These are phyloP conservation scores for Stagonosporopsis vannaccii DNA, from an alignment of 2,329 filamentous ascomycete genomes.

Conservation along the genomic window DNA sequence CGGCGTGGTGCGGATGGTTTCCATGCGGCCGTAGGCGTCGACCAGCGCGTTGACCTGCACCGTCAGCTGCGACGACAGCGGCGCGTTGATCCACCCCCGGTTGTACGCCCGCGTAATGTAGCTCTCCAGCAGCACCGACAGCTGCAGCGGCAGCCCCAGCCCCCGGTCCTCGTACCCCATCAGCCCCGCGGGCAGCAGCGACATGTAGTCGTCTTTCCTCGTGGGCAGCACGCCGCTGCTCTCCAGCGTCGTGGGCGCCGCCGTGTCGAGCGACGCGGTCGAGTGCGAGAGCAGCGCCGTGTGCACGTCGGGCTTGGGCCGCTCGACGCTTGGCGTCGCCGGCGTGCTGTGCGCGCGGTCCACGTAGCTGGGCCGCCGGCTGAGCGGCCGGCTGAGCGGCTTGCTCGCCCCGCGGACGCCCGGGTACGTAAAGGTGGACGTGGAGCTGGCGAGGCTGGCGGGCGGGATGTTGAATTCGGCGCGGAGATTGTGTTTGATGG, in stretches of 20 bases:
- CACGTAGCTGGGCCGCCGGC: constrained; percentile 38
- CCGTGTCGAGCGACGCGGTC: constrained; percentile 24
- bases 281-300: constrained; percentile 31
- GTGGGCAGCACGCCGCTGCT: constrained; percentile 42
- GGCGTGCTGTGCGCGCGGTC: constrained; percentile 24
- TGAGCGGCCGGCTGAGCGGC: constrained; percentile 19
- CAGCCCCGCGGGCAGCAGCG: constrained; percentile 59
- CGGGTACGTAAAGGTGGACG: constrained; percentile 10
- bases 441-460: constrained; percentile 36
- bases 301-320: constrained; percentile 12
- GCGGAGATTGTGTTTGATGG: constrained; percentile 69
- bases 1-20: constrained; percentile 70
- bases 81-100: constrained; percentile 66
- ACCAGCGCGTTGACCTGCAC: constrained; percentile 64
- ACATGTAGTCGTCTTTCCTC: constrained; percentile 58
- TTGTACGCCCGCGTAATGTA: constrained; percentile 66
- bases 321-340: constrained; percentile 13
- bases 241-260: constrained; percentile 16
- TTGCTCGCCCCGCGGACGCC: constrained; percentile 20
- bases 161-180: constrained; percentile 65
- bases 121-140: constrained; percentile 66
- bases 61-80: constrained; percentile 65
- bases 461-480: constrained; percentile 63
- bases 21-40: constrained; percentile 68
- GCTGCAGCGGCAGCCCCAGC: constrained; percentile 65